These are phyloP conservation scores for Naganishia kalamii DNA, from an alignment of 768 basidiomycete species.

Conservation along the genomic window DNA sequence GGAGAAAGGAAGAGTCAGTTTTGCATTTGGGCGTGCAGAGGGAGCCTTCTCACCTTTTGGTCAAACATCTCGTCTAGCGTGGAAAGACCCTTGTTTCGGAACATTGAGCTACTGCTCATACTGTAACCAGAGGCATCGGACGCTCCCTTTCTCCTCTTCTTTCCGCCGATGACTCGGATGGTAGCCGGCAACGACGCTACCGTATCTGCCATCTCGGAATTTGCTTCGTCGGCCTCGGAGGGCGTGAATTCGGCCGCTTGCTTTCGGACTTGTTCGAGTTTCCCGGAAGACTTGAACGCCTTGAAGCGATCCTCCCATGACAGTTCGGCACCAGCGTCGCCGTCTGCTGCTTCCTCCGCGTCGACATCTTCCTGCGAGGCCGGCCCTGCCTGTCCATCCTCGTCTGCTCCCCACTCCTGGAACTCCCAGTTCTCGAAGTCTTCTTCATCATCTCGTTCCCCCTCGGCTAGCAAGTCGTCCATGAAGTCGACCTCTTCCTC, in stretches of 20 bases:
- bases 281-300: slow-evolving; percentile 59
- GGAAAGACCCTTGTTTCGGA: slow-evolving; percentile 78
- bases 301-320: slow-evolving; percentile 76
- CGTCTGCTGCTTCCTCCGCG: slow-evolving; percentile 43
- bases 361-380: slow-evolving; percentile 30
- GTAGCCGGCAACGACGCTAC: slow-evolving; percentile 66
- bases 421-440: slow-evolving; percentile 40
- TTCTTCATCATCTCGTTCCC: slow-evolving; percentile 52
- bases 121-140: slow-evolving; percentile 90
- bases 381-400: slow-evolving; percentile 15
- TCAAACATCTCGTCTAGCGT: slow-evolving; percentile 91
- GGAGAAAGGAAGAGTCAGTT: not conserved
- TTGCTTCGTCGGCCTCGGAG: slow-evolving; percentile 50
- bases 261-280: slow-evolving; percentile 41
- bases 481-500: slow-evolving; percentile 50
- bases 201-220: slow-evolving; percentile 58
- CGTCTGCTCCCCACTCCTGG: slow-evolving; percentile 38
- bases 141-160: slow-evolving; percentile 61
- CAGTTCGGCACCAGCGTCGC: slow-evolving; percentile 45
- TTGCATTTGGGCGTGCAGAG: not conserved
- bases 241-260: slow-evolving; percentile 31
- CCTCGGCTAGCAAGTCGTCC: slow-evolving; percentile 67
- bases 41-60: slow-evolving; percentile 55
- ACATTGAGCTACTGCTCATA: slow-evolving; percentile 96
- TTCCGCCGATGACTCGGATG: slow-evolving; percentile 73